phyloP scores from a whole-genome alignment of 2,329 filamentous ascomycete species.

The Penicillium vulpinum region DNA sequence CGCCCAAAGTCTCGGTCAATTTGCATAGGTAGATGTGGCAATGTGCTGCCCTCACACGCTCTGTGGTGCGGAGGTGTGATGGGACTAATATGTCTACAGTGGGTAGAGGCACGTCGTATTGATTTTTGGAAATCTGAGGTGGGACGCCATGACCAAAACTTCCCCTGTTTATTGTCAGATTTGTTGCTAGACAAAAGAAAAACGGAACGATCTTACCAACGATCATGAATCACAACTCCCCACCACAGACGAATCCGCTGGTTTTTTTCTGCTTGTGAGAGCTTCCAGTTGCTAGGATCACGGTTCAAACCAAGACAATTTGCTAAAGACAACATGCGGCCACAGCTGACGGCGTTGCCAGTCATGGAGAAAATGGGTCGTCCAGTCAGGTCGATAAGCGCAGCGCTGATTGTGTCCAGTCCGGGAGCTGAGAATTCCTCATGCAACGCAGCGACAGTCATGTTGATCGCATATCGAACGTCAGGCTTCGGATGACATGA shows the following conservation, averaged over 20 bases:
- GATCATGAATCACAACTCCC: slow-evolving; percentile 58
- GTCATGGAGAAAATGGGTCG: slow-evolving; percentile 62
- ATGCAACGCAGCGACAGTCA: slow-evolving; percentile 60
- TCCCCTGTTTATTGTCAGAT: slow-evolving; percentile 41
- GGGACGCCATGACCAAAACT: slow-evolving; percentile 59
- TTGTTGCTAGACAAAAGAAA: neutral
- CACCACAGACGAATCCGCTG: slow-evolving; percentile 57
- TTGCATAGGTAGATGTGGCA: slow-evolving; percentile 56
- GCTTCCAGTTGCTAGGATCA: slow-evolving; percentile 55
- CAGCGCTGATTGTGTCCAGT: slow-evolving; percentile 58
- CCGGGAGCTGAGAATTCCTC: slow-evolving; percentile 61
- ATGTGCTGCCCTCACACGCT: slow-evolving; percentile 49
- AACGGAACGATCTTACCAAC: slow-evolving; percentile 42
- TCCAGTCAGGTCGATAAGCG: slow-evolving; percentile 60
- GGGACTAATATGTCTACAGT: slow-evolving; percentile 45
- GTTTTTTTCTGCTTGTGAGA: slow-evolving; percentile 53
- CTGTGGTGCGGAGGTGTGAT: slow-evolving; percentile 37
- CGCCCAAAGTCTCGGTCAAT: slow-evolving; percentile 50
- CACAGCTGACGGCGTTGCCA: slow-evolving; percentile 57
- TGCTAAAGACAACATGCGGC: slow-evolving; percentile 55
- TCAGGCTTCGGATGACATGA: slow-evolving; percentile 55
- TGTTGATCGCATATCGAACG: slow-evolving; percentile 62
- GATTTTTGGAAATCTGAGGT: slow-evolving; percentile 53
- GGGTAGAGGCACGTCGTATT: slow-evolving; percentile 59
- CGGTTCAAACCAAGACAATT: slow-evolving; percentile 59